Conservation (phyloP, 352 stramenopile species). For the Phytophthora ramorum region DNA sequence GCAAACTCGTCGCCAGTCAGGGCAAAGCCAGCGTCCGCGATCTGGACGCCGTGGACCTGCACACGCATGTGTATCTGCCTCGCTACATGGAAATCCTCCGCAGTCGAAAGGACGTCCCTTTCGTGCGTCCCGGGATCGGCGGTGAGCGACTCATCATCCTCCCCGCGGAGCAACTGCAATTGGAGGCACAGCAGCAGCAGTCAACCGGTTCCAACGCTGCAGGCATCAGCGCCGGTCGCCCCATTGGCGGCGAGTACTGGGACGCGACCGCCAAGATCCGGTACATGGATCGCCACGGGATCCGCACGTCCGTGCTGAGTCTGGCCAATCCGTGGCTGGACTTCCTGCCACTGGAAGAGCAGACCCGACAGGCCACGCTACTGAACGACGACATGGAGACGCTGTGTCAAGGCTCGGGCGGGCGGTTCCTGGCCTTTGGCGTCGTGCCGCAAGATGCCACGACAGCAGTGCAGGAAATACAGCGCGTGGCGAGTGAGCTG, state of each 20-base stretch:
- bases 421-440: slow-evolving; percentile 59
- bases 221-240: slow-evolving; percentile 52
- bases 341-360: slow-evolving; percentile 59
- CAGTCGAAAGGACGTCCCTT: slow-evolving; percentile 49
- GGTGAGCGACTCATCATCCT: slow-evolving; percentile 69
- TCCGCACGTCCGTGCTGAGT: slow-evolving; percentile 57
- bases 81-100: slow-evolving; percentile 72
- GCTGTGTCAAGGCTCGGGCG: slow-evolving; percentile 49
- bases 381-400: slow-evolving; percentile 68
- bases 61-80: slow-evolving; percentile 74
- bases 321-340: slow-evolving; percentile 79
- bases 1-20: slow-evolving; percentile 41
- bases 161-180: slow-evolving; percentile 53
- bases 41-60: slow-evolving; percentile 56
- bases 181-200: slow-evolving; percentile 32
- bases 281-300: slow-evolving; percentile 79
- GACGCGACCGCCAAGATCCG: slow-evolving; percentile 55
- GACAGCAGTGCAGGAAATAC: slow-evolving; percentile 47
- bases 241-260: slow-evolving; percentile 72
- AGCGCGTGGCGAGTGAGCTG: slow-evolving; percentile 41
- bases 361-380: slow-evolving; percentile 45
- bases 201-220: slow-evolving; percentile 16
- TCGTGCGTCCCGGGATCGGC: slow-evolving; percentile 38
- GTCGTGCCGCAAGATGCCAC: slow-evolving; percentile 50
- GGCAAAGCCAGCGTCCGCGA: slow-evolving; percentile 46